phyloP scores from a whole-genome alignment of 306 rosid genomes.

The Trichosanthes truncata region DNA sequence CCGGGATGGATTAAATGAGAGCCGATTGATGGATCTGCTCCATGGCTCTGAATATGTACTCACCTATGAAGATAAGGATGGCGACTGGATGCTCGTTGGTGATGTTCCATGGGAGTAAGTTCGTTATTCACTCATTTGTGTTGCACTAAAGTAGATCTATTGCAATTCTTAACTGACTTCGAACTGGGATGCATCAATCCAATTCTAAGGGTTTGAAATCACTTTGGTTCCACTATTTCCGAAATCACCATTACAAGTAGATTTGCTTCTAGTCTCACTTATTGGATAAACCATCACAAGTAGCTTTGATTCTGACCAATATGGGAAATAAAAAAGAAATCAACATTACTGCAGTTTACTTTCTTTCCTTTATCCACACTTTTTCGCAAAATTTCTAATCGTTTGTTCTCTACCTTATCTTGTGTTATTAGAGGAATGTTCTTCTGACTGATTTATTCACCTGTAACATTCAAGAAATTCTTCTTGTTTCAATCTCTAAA shows the following conservation, averaged over 20 bases:
- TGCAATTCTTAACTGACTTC: background rate
- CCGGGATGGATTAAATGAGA: slow-evolving; percentile 57
- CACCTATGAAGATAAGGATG: slow-evolving; percentile 94
- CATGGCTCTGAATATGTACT: slow-evolving; percentile 93
- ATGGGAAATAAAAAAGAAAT: background rate
- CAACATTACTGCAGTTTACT: background rate
- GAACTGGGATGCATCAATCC: background rate
- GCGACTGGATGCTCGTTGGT: slow-evolving; percentile 98
- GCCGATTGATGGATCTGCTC: slow-evolving; percentile 74
- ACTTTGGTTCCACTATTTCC: background rate
- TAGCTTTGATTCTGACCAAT: background rate
- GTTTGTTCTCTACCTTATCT: background rate
- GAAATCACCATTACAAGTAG: background rate
- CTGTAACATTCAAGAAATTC: slow-evolving; percentile 3
- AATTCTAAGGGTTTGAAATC: background rate
- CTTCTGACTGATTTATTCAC: background rate
- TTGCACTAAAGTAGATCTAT: background rate
- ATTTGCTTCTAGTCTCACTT: background rate
- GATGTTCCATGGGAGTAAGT: slow-evolving; percentile 98
- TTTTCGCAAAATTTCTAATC: background rate
- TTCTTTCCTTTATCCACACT: background rate
- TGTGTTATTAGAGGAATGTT: background rate
- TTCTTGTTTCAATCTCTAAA: background rate
- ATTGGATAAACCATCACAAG: background rate
- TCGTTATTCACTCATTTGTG: slow-evolving; percentile 1